Percentiles rank a stretch among this genome's conserved stretches.
Conservation (phyloP, 768 basidiomycete genomes). For the Leccinum disarticulatum region DNA sequence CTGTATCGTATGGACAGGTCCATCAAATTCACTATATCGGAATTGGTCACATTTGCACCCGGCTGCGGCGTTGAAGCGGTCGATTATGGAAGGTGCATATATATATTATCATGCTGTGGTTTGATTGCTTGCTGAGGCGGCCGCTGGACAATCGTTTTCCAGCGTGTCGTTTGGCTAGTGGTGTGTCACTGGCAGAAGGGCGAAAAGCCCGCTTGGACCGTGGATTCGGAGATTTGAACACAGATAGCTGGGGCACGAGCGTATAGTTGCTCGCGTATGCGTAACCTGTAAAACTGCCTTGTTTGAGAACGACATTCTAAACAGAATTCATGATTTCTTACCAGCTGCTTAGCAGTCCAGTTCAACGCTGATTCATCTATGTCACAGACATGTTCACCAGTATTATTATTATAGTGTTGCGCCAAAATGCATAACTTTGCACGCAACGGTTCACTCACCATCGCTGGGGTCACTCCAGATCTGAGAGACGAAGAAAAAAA, state of each 20-base stretch:
- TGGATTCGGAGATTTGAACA: constrained; percentile 52
- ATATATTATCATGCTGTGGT: constrained; percentile 46
- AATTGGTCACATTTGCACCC: constrained; percentile 54
- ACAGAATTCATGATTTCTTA: background rate
- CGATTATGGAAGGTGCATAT: constrained; percentile 50
- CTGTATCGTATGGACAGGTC: constrained; percentile 74
- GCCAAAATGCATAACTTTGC: too few relatives aligned
- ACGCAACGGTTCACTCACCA: too few relatives aligned
- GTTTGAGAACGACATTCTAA: background rate
- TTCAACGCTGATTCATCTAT: constrained; percentile 65
- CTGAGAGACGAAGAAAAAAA: too few relatives aligned
- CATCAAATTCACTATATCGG: constrained; percentile 60
- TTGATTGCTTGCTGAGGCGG: constrained; percentile 30
- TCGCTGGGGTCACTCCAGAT: too few relatives aligned
- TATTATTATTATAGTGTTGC: constrained; percentile 12
- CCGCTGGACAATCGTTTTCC: too few relatives aligned
- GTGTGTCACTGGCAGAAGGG: background rate
- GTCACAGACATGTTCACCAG: constrained; percentile 53
- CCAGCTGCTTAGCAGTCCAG: too few relatives aligned
- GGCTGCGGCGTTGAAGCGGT: too few relatives aligned
- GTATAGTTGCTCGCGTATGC: too few relatives aligned
- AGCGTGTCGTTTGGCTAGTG: constrained; percentile 50
- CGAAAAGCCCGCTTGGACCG: constrained; percentile 32
- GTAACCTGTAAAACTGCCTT: too few relatives aligned
- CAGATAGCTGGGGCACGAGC: constrained; percentile 48